Conservation (phyloP, 768 basidiomycete genomes). For the Leccinum subtestaceum region DNA sequence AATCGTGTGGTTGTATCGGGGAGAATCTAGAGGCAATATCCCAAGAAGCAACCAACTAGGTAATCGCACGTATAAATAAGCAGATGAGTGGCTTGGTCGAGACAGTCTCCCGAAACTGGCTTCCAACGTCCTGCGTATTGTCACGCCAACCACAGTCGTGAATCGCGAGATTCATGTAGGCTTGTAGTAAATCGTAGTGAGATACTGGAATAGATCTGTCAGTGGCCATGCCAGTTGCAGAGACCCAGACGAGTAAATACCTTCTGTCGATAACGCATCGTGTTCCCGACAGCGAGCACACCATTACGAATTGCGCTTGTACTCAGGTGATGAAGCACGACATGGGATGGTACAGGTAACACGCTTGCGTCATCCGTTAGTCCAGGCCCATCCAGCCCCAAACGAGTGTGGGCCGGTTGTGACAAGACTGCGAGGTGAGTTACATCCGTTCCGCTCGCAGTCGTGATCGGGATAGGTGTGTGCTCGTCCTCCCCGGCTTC, state of each 20-base stretch:
- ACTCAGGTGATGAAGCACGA: constrained; percentile 90
- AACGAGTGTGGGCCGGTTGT: constrained; percentile 27
- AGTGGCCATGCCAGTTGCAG: constrained; percentile 9
- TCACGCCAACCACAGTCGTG: constrained; percentile 9
- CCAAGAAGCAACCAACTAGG: constrained; percentile 27
- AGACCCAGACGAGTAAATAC: constrained; percentile 36
- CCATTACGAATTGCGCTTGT: constrained; percentile 95
- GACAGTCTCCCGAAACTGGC: constrained; percentile 12
- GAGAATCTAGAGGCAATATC: constrained; percentile 26
- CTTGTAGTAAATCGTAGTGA: constrained; percentile 84
- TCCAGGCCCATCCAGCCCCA: constrained; percentile 38
- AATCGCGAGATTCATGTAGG: constrained; percentile 43
- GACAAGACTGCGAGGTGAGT: constrained; percentile 29
- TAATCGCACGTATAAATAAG: constrained; percentile 28
- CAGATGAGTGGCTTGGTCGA: constrained; percentile 13
- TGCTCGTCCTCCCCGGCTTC: constrained; percentile 24
- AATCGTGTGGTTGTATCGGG: constrained; percentile 21
- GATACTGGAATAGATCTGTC: constrained; percentile 50
- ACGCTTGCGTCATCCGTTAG: constrained; percentile 86
- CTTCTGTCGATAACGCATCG: constrained; percentile 90
- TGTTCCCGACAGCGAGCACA: constrained; percentile 88
- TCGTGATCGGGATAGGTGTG: constrained; percentile 34
- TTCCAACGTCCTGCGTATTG: constrained; percentile 29
- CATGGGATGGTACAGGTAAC: constrained; percentile 89
- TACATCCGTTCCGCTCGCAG: constrained; percentile 39